Conservation (phyloP, 345 rosid species). For the Populus alba region DNA sequence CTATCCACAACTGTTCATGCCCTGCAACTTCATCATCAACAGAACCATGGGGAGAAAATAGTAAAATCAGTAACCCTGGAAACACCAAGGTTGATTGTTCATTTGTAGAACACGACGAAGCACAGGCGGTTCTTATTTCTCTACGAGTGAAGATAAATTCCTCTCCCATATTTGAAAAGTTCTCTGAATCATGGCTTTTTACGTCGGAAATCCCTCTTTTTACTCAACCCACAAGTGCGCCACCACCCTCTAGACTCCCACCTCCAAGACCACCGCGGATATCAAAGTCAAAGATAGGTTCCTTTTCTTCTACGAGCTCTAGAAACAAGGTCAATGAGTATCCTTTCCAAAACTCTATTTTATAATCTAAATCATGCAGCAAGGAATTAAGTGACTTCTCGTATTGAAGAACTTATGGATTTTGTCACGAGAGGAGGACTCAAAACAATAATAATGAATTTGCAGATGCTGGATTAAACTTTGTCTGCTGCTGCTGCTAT, state of each 20-base stretch:
- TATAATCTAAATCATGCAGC: conserved; percentile 41
- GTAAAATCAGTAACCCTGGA: conserved; percentile 39
- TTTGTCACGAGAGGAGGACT: conserved; percentile 50
- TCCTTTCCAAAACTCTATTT: conserved; percentile 45
- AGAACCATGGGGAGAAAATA: conserved; percentile 52
- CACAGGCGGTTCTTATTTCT: conserved; percentile 35
- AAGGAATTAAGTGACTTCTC: conserved; percentile 46
- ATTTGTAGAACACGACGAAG: conserved; percentile 36
- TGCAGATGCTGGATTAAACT: conserved; percentile 44
- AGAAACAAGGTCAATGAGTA: conserved; percentile 52
- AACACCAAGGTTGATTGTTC: conserved; percentile 41
- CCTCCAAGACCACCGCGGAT: conserved; percentile 80
- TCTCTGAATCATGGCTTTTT: conserved; percentile 74
- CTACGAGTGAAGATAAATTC: conserved; percentile 39
- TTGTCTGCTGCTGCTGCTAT: conserved; percentile 76
- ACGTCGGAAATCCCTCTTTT: conserved; percentile 89
- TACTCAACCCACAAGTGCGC: conserved; percentile 77
- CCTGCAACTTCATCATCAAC: conserved; percentile 33
- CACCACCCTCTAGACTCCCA: conserved; percentile 97
- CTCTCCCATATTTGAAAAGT: conserved; percentile 47
- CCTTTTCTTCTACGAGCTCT: conserved; percentile 37
- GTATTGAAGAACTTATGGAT: conserved; percentile 69
- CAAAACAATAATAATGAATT: conserved; percentile 43
- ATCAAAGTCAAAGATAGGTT: conserved; percentile 33
- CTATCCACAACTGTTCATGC: conserved; percentile 15